A percentile compares a stretch with the other conserved stretches of the same genome.
These are phyloP conservation scores for Thelonectria discophora DNA, from an alignment of 2,329 filamentous ascomycete genomes.

Conservation along the genomic window DNA sequence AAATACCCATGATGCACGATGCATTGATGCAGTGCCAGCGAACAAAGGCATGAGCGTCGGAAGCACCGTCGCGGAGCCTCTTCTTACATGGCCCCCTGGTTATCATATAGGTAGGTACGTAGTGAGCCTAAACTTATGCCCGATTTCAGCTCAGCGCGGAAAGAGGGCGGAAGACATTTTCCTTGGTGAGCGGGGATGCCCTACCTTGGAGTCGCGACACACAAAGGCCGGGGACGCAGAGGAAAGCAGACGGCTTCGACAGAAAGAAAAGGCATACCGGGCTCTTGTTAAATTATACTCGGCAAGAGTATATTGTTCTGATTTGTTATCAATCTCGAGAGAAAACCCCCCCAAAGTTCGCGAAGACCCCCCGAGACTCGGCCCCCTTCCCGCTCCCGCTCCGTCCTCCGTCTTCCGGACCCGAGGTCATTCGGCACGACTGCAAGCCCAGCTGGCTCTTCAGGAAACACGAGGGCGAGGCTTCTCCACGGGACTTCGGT, in stretches of 20 bases:
- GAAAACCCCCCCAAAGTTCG: neutral
- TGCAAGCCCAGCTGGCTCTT: neutral
- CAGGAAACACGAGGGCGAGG: conserved; percentile 2
- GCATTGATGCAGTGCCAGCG: too few species aligned
- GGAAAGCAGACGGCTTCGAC: too few species aligned
- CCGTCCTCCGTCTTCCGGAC: conserved; percentile 2
- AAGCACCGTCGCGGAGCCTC: too few species aligned
- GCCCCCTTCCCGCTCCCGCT: conserved; percentile 14
- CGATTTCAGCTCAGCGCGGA: neutral
- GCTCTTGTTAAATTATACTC: too few species aligned
- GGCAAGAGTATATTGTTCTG: neutral
- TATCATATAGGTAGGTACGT: too few species aligned
- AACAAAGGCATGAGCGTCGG: too few species aligned
- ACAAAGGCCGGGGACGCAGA: too few species aligned
- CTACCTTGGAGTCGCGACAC: neutral
- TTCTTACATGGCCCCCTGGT: too few species aligned
- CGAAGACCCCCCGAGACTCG: neutral
- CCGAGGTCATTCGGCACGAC: conserved; percentile 26
- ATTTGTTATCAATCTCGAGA: neutral
- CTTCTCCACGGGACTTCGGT: conserved; percentile 2
- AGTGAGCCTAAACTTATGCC: too few species aligned
- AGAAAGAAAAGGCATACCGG: too few species aligned
- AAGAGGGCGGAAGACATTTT: neutral
- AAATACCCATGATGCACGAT: too few species aligned
- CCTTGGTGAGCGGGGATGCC: neutral